phyloP scores from a whole-genome alignment of 495 filamentous ascomycete species.

The Articulospora tetracladia region DNA sequence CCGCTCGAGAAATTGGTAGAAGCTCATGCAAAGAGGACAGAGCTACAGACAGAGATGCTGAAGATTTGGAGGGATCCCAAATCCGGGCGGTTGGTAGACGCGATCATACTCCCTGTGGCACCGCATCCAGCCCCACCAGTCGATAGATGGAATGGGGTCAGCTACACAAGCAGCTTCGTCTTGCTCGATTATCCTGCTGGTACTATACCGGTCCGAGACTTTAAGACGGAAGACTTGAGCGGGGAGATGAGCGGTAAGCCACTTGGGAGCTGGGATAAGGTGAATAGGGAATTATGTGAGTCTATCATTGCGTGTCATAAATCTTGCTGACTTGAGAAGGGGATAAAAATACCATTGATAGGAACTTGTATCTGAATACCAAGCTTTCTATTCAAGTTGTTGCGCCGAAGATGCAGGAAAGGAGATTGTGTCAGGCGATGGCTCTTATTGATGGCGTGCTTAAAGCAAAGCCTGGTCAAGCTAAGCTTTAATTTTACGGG shows the following conservation, averaged over 20 bases:
- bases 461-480: too few relatives aligned
- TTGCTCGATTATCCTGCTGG: conserved; percentile 62
- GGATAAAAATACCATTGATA: conserved; percentile 47
- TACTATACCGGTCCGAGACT: conserved; percentile 46
- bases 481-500: too few relatives aligned
- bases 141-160: conserved; percentile 58
- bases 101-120: conserved; percentile 50
- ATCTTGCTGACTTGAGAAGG: conserved; percentile 35
- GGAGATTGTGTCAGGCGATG: conserved; percentile 53
- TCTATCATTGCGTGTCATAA: conserved; percentile 10
- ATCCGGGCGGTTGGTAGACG: conserved; percentile 38
- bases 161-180: conserved; percentile 59
- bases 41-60: conserved; percentile 51
- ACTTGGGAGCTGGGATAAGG: conserved; percentile 56
- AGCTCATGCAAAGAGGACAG: conserved; percentile 45
- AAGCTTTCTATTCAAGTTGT: conserved; percentile 58
- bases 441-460: conserved; percentile 43
- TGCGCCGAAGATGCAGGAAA: conserved; percentile 54
- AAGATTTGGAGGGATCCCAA: conserved; percentile 45
- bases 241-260: conserved; percentile 37
- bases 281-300: conserved; percentile 58
- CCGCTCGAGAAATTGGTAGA: conserved; percentile 38
- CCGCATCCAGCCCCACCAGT: conserved; percentile 60
- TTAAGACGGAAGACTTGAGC: conserved; percentile 46
- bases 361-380: conserved; percentile 51